Base-by-base conservation (phyloP, 1,139 yeast genomes). In the Pichia sp. region DNA sequence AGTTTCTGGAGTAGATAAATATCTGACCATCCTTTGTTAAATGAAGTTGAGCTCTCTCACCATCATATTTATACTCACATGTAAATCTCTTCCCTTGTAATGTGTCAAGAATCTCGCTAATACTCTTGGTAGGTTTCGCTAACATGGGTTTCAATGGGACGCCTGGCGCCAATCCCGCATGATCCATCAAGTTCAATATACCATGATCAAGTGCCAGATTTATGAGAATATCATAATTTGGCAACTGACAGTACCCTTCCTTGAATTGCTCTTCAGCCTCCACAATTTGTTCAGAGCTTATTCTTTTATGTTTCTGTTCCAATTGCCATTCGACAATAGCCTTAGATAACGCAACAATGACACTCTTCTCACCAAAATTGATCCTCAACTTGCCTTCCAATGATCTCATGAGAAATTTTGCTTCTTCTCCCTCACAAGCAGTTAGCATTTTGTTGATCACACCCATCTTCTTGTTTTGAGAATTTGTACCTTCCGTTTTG, bases 1-100 rank as follows among this genome's bases (percentile, higher is more conserved):
- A 85, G 58, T 91, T 91, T 60, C 99, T 74, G 2, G 96, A 87
- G 56, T 86, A 91, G 9, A 91, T 81, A 36, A 74, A 68, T 47
- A 87, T 78, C 10, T 66, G 54, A 1, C 96, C 96, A 49, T 74
- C 74, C 1, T 66, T 61, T 15, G 84, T 58, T 25, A 82, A 60
- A 58, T 91, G 99, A 8, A 91, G 81, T 55, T 91, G 99, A 0
- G 97, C 97, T 50, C 99, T 73, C 60, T 93, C 98, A 31, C 99
- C 99, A 57, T 91, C 98, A 53, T 91, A 91, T 55, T 91, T 91
- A 63, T 88, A 91, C 56, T 91, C 98, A 56, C 96, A 88, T 0
- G 97, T 87, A 53, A 91, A 91, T 41, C 74, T 75, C 48, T 80
- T 82, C 23, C 81, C 88, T 47, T 82, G 84, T 56, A 91, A 87